Conservation (phyloP, 169 alveolate genomes). For the Plasmodium billcollinsi region DNA sequence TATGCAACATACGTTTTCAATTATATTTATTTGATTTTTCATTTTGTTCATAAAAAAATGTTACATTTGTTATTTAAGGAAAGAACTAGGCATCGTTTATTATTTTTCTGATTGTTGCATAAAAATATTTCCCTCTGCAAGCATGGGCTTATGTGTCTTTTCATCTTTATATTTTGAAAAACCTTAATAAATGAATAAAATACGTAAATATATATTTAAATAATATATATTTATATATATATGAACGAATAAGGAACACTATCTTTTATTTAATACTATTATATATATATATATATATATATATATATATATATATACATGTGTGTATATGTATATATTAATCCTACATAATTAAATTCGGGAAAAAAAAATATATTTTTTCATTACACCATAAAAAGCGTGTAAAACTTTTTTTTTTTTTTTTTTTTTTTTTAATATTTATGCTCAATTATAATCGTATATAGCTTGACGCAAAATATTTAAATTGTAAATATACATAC, state of each 20-base stretch:
- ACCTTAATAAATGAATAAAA: too few relatives aligned
- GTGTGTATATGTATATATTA: not conserved
- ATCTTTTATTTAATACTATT: not conserved
- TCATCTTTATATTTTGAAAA: slow-evolving; percentile 33
- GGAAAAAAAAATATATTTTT: not conserved
- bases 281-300: not conserved
- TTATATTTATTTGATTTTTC: not conserved
- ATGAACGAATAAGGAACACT: not conserved
- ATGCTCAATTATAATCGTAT: not conserved
- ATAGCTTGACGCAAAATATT: not conserved
- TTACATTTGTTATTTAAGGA: slow-evolving; percentile 52
- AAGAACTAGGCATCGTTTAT: slow-evolving; percentile 45
- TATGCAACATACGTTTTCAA: not conserved
- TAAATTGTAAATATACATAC: too few relatives aligned
- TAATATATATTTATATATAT: slow-evolving; percentile 5
- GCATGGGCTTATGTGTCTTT: slow-evolving; percentile 29
- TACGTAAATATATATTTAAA: not conserved
- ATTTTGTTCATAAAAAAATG: not conserved
- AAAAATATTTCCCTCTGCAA: slow-evolving; percentile 20
- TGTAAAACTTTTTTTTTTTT: too few relatives aligned
- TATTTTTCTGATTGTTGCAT: slow-evolving; percentile 62
- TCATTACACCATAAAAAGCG: too few relatives aligned
- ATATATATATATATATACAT: too few relatives aligned
- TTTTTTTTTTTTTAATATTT: not conserved
- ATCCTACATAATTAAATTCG: not conserved